Evolutionary conservation across 768 basidiomycete species (phyloP).

Genomic region (Panaeolus papilionaceus): DNA sequence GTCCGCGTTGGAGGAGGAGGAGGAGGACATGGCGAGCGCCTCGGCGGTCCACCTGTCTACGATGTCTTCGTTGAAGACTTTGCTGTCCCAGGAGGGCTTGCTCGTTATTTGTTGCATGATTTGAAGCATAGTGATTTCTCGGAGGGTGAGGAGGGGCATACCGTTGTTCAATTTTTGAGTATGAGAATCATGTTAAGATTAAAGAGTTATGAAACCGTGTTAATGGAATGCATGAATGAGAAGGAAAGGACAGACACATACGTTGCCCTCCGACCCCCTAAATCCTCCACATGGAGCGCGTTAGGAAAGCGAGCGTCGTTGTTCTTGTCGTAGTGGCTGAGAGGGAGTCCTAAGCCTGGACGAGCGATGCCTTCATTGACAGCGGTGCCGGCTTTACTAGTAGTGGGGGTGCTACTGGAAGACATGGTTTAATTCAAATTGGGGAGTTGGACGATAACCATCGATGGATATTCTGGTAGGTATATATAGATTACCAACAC

Average conservation of each 20-base stretch:
- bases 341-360: conserved; percentile 11
- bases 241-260: neutral
- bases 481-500: too few species aligned
- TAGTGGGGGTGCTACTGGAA: too few species aligned
- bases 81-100: conserved; percentile 28
- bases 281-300: neutral
- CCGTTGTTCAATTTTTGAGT: conserved; percentile 3
- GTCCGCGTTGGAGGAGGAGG: conserved; percentile 3
- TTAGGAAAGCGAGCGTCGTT: neutral
- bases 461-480: too few species aligned
- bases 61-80: conserved; percentile 17
- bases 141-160: conserved; percentile 22
- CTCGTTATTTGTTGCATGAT: conserved; percentile 31
- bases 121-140: conserved; percentile 28
- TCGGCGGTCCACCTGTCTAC: conserved; percentile 1
- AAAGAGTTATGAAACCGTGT: too few species aligned
- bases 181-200: too few species aligned
- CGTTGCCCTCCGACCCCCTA: neutral
- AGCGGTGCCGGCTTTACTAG: too few species aligned
- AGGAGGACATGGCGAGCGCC: neutral
- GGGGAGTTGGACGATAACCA: too few species aligned
- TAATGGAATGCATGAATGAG: too few species aligned
- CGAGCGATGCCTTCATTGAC: too few species aligned
- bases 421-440: too few species aligned
- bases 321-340: neutral